These are phyloP conservation scores for Paramarasmius palmivorus DNA, from an alignment of 1,284 basidiomycete genomes.

Conservation along the genomic window DNA sequence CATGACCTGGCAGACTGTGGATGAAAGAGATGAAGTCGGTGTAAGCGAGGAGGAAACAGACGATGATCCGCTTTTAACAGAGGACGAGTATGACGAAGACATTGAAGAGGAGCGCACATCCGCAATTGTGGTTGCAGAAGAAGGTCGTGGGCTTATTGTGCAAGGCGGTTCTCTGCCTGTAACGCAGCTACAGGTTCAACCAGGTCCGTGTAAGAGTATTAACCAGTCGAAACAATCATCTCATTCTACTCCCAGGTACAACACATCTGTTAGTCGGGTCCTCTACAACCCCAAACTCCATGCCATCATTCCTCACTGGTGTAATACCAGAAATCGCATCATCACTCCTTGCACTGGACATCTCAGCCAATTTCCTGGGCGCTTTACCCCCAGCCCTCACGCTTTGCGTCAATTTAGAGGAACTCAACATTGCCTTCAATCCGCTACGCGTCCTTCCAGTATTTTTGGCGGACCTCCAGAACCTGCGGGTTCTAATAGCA, in stretches of 20 bases:
- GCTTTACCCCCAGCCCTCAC: constrained; percentile 80
- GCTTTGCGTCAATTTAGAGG: constrained; percentile 81
- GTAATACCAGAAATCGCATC: constrained; percentile 70
- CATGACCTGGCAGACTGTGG: constrained; percentile 68
- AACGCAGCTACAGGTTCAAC: constrained; percentile 60
- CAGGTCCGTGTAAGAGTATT: constrained; percentile 49
- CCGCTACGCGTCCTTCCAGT: constrained; percentile 82
- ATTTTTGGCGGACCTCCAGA: constrained; percentile 75
- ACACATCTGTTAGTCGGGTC: constrained; percentile 87
- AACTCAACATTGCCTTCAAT: constrained; percentile 92
- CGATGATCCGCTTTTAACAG: constrained; percentile 52
- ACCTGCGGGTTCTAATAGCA: constrained; percentile 85
- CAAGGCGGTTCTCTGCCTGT: constrained; percentile 65
- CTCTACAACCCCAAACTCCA: constrained; percentile 72
- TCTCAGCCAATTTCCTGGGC: constrained; percentile 84
- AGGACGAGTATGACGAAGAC: constrained; percentile 52
- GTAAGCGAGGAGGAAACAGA: constrained; percentile 74
- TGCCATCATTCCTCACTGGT: constrained; percentile 72
- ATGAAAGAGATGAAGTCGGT: constrained; percentile 73
- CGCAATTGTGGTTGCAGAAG: constrained; percentile 75
- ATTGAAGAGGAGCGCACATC: constrained; percentile 70
- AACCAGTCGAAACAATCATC: constrained; percentile 2
- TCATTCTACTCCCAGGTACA: constrained; percentile 55
- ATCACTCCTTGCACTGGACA: constrained; percentile 86
- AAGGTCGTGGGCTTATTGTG: constrained; percentile 79